Evolutionary conservation across 1,284 basidiomycete genomes (phyloP), one percentile per base, ranked within the genome.

Genomic region (Polyporus tsugae): DNA sequence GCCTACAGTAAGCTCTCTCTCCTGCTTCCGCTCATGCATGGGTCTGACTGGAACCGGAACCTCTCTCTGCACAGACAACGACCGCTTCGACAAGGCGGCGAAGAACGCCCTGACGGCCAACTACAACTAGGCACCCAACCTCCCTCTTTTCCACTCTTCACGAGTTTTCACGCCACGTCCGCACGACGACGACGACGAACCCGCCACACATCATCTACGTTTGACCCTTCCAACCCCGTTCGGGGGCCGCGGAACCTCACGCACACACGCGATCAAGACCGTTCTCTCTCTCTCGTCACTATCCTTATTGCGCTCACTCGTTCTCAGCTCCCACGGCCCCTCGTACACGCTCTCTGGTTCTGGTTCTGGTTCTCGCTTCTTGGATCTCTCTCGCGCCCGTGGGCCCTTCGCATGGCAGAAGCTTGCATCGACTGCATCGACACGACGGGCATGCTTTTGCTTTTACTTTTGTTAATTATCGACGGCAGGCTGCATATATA

Each of bases 21-120:
- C 10, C 41, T 2, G 2, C 29, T 36, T n/a, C 19, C 17, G 1
- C 22, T 29, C 6, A 3, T 41, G 11, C 42, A 33, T 22, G 19
- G 15, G 41, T 25, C 29, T 3, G 36, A 44, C 15, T 11, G 15
- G 29, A n/a, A n/a, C n/a, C 58, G 57, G 22, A 36, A 39, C 33
- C 62, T 10, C n/a, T 3, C 29, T 29, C n/a, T 6, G 42, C n/a
- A 17, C 63, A 79, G 78, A 69, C 36, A 79, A 79, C 71, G 68
- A 70, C 58, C 71, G 75, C 13, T 79, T 75, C 71, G 77, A 79
- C 67, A 70, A 73, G 66, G 72, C 73, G 2, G 75, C 78, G 63
- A 79, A 79, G 71, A 75, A 67, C 35, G 71, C 71, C 19, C 75
- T 78, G 70, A 65, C 63, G 74, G 9, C 38, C 35, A 60, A 22